These are phyloP conservation scores for Talaromyces sp. DNA, from an alignment of 2,329 filamentous ascomycete genomes.

Conservation along the genomic window DNA sequence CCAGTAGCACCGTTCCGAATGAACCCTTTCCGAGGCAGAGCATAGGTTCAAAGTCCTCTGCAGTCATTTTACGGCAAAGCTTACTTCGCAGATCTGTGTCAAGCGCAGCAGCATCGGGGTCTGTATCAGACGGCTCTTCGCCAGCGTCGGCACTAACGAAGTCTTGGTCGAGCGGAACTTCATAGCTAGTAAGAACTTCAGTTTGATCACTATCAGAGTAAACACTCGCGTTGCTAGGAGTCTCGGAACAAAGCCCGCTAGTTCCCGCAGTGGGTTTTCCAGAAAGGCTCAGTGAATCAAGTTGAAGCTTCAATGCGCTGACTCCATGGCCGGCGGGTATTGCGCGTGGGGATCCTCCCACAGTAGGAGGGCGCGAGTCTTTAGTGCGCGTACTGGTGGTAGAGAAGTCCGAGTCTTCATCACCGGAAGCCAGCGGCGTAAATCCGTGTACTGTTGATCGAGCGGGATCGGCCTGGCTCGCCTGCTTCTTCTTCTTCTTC, in stretches of 20 bases:
- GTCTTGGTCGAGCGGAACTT: constrained; percentile 81
- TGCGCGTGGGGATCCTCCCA: constrained; percentile 47
- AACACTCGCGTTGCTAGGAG: constrained; percentile 60
- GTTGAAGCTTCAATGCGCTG: constrained; percentile 76
- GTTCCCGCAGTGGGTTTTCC: constrained; percentile 60
- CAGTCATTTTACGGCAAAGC: constrained; percentile 78
- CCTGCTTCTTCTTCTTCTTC: constrained; percentile 46
- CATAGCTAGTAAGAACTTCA: constrained; percentile 77
- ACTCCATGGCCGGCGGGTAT: constrained; percentile 68
- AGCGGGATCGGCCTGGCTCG: constrained; percentile 30
- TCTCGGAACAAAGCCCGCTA: constrained; percentile 49
- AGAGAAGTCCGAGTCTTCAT: constrained; percentile 52
- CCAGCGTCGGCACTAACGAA: constrained; percentile 69
- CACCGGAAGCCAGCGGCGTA: constrained; percentile 46
- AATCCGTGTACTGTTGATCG: constrained; percentile 49
- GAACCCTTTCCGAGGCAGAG: constrained; percentile 95
- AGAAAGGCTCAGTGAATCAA: constrained; percentile 75
- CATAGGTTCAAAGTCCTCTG: constrained; percentile 85
- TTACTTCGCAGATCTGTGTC: constrained; percentile 57
- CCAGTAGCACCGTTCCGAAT: constrained; percentile 90
- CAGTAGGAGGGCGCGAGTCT: constrained; percentile 19
- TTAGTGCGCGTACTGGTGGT: constrained; percentile 33
- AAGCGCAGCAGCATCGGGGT: constrained; percentile 40
- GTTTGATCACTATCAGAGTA: constrained; percentile 67
- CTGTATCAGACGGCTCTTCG: constrained; percentile 39